phyloP scores from a whole-genome alignment of 495 filamentous ascomycete species.

The Penicillium robsamsonii region DNA sequence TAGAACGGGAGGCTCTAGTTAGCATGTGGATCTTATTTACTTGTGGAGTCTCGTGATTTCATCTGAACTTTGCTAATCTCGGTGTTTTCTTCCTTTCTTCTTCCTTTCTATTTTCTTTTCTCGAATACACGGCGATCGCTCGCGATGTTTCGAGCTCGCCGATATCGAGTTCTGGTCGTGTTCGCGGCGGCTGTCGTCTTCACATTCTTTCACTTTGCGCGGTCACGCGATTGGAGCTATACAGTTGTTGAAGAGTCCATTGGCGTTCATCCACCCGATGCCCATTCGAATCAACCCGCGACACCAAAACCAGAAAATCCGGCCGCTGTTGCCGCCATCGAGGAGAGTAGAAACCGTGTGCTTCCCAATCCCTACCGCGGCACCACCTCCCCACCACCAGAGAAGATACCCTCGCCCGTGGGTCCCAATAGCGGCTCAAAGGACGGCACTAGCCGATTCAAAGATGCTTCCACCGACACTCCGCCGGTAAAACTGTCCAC shows the following conservation, averaged over 20 bases:
- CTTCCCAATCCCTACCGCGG: slow-evolving; percentile 15
- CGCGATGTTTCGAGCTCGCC: slow-evolving; percentile 71
- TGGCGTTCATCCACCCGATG: slow-evolving; percentile 3
- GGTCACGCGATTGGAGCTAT: slow-evolving; percentile 35
- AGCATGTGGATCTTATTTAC: slow-evolving; percentile 10
- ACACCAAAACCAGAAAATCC: slow-evolving; percentile 8
- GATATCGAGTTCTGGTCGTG: slow-evolving; percentile 72
- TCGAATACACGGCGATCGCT: slow-evolving; percentile 12
- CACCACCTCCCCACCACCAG: slow-evolving; percentile 4
- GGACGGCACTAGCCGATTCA: neutral
- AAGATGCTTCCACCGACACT: neutral
- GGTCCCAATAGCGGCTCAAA: slow-evolving; percentile 8
- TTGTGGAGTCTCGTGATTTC: slow-evolving; percentile 11
- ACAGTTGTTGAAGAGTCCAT: slow-evolving; percentile 16
- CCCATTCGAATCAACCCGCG: slow-evolving; percentile 7
- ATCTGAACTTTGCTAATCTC: slow-evolving; percentile 5
- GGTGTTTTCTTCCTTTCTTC: slow-evolving; percentile 1
- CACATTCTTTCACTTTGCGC: slow-evolving; percentile 61
- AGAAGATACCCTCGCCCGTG: slow-evolving; percentile 5
- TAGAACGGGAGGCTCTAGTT: slow-evolving; percentile 7
- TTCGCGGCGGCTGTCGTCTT: slow-evolving; percentile 65
- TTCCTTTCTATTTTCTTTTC: slow-evolving; percentile 6
- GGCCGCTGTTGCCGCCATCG: slow-evolving; percentile 2
- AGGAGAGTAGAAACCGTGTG: slow-evolving; percentile 15
- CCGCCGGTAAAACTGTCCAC: neutral